Evolutionary conservation across 257 asterid genomes (phyloP).

Genomic region (Gentiana dahurica): DNA sequence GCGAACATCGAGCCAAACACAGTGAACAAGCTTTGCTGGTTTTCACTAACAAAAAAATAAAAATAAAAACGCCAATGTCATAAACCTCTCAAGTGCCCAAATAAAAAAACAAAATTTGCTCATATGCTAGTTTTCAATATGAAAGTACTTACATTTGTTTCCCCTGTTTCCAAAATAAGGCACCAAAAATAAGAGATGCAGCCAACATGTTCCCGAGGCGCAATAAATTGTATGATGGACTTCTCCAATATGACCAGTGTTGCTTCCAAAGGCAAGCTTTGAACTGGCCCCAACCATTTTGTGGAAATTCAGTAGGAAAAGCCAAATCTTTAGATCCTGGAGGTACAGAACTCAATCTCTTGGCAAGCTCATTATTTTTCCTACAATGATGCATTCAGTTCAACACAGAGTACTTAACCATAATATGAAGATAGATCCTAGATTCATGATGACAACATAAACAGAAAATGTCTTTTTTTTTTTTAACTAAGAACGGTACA

Average conservation of each 20-base stretch:
- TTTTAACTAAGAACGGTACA: too few relatives aligned
- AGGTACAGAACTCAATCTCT: constrained; percentile 5
- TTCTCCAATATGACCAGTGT: constrained; percentile 24
- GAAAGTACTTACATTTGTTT: constrained; percentile 11
- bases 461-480: too few relatives aligned
- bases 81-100: too few relatives aligned
- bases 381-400: neutral
- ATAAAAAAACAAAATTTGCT: too few relatives aligned
- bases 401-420: too few relatives aligned
- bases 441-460: too few relatives aligned
- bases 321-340: constrained; percentile 13
- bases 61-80: neutral
- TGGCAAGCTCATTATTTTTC: constrained; percentile 12
- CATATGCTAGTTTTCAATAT: neutral
- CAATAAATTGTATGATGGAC: constrained; percentile 24
- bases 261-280: constrained; percentile 21
- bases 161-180: constrained; percentile 17
- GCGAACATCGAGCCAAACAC: constrained; percentile 33
- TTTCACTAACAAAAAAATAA: constrained; percentile 16
- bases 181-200: constrained; percentile 12
- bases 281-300: constrained; percentile 20
- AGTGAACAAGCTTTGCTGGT: constrained; percentile 38
- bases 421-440: too few relatives aligned
- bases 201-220: constrained; percentile 9
- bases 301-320: constrained; percentile 19